Base-by-base conservation (phyloP, 176 grass and related monocot species). In the Oryza officinalis region DNA sequence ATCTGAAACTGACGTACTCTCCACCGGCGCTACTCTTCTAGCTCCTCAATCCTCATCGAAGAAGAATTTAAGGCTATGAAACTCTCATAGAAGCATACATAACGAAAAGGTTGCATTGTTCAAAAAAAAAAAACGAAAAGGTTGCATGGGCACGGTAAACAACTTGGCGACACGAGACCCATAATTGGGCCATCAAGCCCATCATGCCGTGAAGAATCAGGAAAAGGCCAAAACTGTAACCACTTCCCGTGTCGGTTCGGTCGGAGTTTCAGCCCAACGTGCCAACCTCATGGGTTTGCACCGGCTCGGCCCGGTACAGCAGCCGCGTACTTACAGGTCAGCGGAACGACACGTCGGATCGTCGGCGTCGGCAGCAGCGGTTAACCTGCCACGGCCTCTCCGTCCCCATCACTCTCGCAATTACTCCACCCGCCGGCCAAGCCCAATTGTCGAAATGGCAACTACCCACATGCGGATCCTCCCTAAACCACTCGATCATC, bases 381-480 rank as follows among this genome's bases (percentile, higher is more conserved):
- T 54, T 45, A 81, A 67, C 52, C n/a, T n/a, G n/a, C n/a, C 14
- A 20, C 14, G 46, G 12, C 69, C 50, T 71, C 23, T 6, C 20
- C 35, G 31, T 18, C 65, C 15, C 15, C 35, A 13, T 70, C 67
- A 40, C 35, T 15, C 49, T 28, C 67, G 23, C 37, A 27, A 61
- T 72, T 61, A 30, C 69, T 72, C 35, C 80, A 25, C 26, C 37
- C 35, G 44, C 80, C 69, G 69, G 30, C 80, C 54, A 46, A 46
- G 12, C 69, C 14, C 69, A 63, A 83, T 83, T 54, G 22, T 61
- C 57, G 57, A 61, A 25, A 61, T 61, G 37, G 38, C 81, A 59
- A 46, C 49, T 70, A 45, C 68, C 68, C 80, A 69, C 67, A 13
- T 44, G 69, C 59, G 26, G 27, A 74, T 37, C 81, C 57, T 23